These are phyloP conservation scores for Vitis rupestris DNA, from an alignment of 164 flowering plant genomes.

Conservation along the genomic window DNA sequence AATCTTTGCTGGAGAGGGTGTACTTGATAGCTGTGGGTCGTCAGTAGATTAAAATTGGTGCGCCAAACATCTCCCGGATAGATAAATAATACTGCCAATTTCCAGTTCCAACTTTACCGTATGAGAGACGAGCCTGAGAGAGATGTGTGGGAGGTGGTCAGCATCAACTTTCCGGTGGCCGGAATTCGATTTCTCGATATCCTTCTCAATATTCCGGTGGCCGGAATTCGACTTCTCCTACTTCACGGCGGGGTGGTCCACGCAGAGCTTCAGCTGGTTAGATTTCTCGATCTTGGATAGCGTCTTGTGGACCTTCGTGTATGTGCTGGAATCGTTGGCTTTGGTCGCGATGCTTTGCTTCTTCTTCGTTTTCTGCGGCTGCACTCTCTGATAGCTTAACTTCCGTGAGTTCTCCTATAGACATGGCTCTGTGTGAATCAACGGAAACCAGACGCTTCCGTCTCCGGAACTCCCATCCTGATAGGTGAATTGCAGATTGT, in stretches of 20 bases:
- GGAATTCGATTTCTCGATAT: constrained; percentile 33
- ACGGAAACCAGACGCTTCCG: no score
- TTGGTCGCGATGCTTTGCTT: constrained; percentile 64
- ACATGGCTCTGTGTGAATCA: no score
- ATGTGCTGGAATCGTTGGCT: constrained; percentile 60
- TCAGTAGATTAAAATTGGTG: no score
- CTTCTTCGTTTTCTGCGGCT: constrained; percentile 77
- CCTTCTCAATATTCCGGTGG: constrained; percentile 39
- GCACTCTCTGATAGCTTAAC: constrained; percentile 49
- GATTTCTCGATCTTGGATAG: constrained; percentile 51
- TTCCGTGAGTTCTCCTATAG: no score
- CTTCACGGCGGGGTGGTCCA: constrained; percentile 19
- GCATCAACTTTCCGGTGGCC: constrained; percentile 38
- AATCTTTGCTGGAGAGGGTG: no score
- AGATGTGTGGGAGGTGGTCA: constrained; percentile 23
- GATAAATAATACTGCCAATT: no score
- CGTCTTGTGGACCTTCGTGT: constrained; percentile 52
- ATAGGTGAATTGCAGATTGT: no score
- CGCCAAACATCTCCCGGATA: no score
- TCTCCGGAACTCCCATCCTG: no score
- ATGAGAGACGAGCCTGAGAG: not conserved
- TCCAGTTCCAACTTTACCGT: no score
- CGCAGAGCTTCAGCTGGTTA: constrained; percentile 28
- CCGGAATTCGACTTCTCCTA: constrained; percentile 39
- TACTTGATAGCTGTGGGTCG: no score